Percentiles rank a stretch among this genome's conserved stretches.
These are phyloP conservation scores for Ascochyta pisi DNA, from an alignment of 2,329 filamentous ascomycete genomes.

Conservation along the genomic window DNA sequence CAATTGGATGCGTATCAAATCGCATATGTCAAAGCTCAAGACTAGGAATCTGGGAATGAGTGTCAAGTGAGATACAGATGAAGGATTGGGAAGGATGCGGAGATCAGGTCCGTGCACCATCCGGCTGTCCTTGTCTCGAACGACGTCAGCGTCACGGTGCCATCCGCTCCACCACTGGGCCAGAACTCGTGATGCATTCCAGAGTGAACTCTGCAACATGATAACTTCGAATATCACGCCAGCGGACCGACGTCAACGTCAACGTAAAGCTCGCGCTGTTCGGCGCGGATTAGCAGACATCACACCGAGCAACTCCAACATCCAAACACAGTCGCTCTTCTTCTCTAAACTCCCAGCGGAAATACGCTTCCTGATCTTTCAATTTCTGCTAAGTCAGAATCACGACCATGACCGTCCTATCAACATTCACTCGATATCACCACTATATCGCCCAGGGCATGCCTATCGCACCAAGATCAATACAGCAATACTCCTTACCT, in stretches of 20 bases:
- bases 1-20: not conserved
- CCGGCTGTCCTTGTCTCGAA: slow-evolving; percentile 1
- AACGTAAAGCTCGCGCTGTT: slow-evolving; percentile 21
- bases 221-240: not conserved
- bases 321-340: slow-evolving; percentile 31
- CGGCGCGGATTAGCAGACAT: slow-evolving; percentile 27
- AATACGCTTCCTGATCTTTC: slow-evolving; percentile 28
- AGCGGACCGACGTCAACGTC: slow-evolving; percentile 19
- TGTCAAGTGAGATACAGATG: not conserved
- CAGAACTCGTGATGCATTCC: not conserved
- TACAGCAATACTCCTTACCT: slow-evolving; percentile 47
- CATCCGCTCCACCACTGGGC: not conserved
- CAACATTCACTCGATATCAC: slow-evolving; percentile 15
- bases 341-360: slow-evolving; percentile 35
- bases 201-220: slow-evolving; percentile 7
- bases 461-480: slow-evolving; percentile 35
- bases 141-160: slow-evolving; percentile 2
- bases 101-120: slow-evolving; percentile 1
- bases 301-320: slow-evolving; percentile 23
- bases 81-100: not conserved
- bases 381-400: slow-evolving; percentile 23
- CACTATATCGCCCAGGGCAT: slow-evolving; percentile 34
- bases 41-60: not conserved
- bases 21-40: not conserved
- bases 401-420: slow-evolving; percentile 14